These are phyloP conservation scores for Penicillium coprophilum DNA, from an alignment of 495 filamentous ascomycete species.

Conservation along the genomic window DNA sequence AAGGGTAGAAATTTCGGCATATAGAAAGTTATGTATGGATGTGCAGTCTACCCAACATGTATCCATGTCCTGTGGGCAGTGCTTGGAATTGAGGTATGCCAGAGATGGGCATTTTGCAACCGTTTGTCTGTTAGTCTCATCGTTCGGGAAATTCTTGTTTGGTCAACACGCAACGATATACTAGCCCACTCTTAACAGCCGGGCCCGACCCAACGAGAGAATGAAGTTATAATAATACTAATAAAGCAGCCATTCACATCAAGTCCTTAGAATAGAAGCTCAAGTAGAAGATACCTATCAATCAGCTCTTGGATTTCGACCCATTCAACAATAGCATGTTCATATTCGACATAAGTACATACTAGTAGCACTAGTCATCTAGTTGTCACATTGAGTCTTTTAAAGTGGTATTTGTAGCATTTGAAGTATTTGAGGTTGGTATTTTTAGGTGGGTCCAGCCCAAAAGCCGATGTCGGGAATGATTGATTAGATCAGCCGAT, in stretches of 20 bases:
- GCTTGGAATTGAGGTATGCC: not conserved
- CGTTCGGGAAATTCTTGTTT: not conserved
- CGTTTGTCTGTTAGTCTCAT: not conserved
- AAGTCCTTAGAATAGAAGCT: no score
- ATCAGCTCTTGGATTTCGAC: no score
- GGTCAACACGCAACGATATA: not conserved
- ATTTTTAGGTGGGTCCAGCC: not conserved
- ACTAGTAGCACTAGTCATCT: no score
- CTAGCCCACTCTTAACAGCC: not conserved
- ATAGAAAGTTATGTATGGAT: not conserved
- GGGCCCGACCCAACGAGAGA: not conserved
- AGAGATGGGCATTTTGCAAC: not conserved
- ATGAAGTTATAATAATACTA: not conserved
- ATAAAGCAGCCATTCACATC: not conserved
- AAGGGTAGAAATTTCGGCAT: conserved; percentile 23
- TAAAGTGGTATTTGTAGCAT: not conserved
- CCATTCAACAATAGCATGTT: no score
- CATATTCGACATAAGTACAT: no score
- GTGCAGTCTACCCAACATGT: not conserved
- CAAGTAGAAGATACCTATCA: no score
- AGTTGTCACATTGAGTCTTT: not conserved
- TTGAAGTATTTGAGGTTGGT: not conserved
- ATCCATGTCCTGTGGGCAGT: not conserved
- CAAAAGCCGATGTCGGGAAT: conserved; percentile 10
- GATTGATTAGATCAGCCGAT: conserved; percentile 17